A percentile compares a stretch with the other conserved stretches of the same genome.
phyloP scores from a whole-genome alignment of 106 monocot species.

The Apostasia shenzhenica region DNA sequence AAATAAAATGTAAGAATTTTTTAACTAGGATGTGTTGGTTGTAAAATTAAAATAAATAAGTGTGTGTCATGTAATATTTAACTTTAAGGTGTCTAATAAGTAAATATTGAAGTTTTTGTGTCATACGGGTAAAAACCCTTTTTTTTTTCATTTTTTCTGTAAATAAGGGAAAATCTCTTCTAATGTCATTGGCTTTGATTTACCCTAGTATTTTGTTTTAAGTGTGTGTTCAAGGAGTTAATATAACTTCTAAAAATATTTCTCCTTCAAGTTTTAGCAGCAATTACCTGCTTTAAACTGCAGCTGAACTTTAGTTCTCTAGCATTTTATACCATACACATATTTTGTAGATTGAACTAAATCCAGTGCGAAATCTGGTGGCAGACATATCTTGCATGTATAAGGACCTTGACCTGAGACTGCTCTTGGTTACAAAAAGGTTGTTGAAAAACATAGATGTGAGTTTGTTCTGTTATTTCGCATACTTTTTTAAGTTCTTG shows the following conservation, averaged over 20 bases:
- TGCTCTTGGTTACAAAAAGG: constrained; percentile 39
- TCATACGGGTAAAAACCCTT: no score
- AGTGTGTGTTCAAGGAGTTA: not conserved
- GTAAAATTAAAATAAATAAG: no score
- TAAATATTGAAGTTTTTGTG: no score
- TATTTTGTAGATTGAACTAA: constrained; percentile 38
- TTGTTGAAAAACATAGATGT: constrained; percentile 40
- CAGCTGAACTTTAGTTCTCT: no score
- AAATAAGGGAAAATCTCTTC: no score
- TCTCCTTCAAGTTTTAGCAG: no score
- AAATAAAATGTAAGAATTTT: no score
- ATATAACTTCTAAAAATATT: not conserved
- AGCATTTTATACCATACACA: not conserved
- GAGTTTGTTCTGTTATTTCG: constrained; percentile 7
- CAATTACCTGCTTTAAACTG: no score
- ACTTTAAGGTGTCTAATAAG: no score
- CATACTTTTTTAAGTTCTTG: constrained; percentile 1
- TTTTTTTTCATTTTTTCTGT: no score
- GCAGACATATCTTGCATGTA: constrained; percentile 55
- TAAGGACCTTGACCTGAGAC: constrained; percentile 56
- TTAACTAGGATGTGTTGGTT: no score
- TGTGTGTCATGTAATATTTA: no score
- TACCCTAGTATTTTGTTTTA: not conserved
- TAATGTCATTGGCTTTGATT: not conserved
- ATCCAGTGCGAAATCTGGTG: constrained; percentile 51